phyloP scores from a whole-genome alignment of 352 stramenopile genomes.

The Phytophthora syringae region DNA sequence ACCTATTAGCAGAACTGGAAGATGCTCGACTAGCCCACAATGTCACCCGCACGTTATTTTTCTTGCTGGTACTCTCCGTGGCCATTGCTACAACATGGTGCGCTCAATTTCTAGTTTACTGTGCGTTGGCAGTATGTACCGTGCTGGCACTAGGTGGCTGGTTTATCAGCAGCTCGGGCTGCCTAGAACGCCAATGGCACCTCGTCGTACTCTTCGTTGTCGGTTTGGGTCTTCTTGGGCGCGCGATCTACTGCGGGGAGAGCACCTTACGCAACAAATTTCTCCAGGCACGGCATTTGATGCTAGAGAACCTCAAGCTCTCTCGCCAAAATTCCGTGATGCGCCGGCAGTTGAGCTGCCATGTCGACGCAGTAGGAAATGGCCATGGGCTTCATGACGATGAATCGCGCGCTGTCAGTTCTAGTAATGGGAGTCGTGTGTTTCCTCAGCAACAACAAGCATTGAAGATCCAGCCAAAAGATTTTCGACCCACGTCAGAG shows the following conservation, averaged over 20 bases:
- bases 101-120: slow-evolving; percentile 61
- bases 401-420: neutral
- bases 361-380: slow-evolving; percentile 65
- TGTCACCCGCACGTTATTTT: slow-evolving; percentile 60
- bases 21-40: slow-evolving; percentile 31
- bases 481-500: neutral
- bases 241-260: slow-evolving; percentile 52
- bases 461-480: slow-evolving; percentile 2
- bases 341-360: slow-evolving; percentile 69
- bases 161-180: slow-evolving; percentile 33
- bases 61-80: slow-evolving; percentile 57
- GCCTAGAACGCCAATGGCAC: slow-evolving; percentile 55
- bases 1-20: slow-evolving; percentile 18
- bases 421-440: slow-evolving; percentile 4
- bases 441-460: slow-evolving; percentile 8
- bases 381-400: slow-evolving; percentile 26
- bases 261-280: slow-evolving; percentile 54
- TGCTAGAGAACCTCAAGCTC: slow-evolving; percentile 73
- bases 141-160: slow-evolving; percentile 38
- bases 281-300: slow-evolving; percentile 54
- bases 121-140: slow-evolving; percentile 30
- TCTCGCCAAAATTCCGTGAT: slow-evolving; percentile 66
- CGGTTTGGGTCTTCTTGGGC: slow-evolving; percentile 46
- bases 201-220: slow-evolving; percentile 50
- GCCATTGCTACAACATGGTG: slow-evolving; percentile 62